These are phyloP conservation scores for Leishmania turanica DNA, from an alignment of 208 protist species.

Conservation along the genomic window DNA sequence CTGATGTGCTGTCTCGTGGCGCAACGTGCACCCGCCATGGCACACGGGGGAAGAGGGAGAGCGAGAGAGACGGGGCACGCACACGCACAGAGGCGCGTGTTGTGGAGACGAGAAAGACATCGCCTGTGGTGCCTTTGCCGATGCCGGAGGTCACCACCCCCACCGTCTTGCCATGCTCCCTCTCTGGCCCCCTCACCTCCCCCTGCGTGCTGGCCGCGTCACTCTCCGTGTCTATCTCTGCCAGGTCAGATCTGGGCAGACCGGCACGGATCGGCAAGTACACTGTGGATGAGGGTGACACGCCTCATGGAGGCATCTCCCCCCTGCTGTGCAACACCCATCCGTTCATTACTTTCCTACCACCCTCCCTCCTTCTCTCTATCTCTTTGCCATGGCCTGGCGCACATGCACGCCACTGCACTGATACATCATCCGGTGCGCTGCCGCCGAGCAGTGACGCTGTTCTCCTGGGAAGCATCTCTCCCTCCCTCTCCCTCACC, in stretches of 20 bases:
- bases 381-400: neutral
- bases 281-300: neutral
- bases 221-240: neutral
- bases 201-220: neutral
- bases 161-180: neutral
- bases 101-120: too few relatives aligned
- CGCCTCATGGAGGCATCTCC: too few relatives aligned
- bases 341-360: too few relatives aligned
- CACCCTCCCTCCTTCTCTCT: neutral
- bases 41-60: too few relatives aligned
- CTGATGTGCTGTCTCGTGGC: too few relatives aligned
- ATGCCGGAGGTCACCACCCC: neutral
- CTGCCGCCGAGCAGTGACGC: slow-evolving; percentile 1
- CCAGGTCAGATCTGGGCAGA: neutral
- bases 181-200: neutral
- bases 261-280: neutral
- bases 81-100: too few relatives aligned
- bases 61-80: too few relatives aligned
- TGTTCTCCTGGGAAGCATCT: slow-evolving; percentile 36
- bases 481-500: neutral
- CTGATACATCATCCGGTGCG: neutral
- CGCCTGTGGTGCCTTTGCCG: neutral
- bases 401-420: neutral
- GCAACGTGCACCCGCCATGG: too few relatives aligned
- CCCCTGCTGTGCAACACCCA: neutral